Base-by-base conservation (phyloP, 2,329 filamentous ascomycete genomes). In the Cytospora chrysosperma region DNA sequence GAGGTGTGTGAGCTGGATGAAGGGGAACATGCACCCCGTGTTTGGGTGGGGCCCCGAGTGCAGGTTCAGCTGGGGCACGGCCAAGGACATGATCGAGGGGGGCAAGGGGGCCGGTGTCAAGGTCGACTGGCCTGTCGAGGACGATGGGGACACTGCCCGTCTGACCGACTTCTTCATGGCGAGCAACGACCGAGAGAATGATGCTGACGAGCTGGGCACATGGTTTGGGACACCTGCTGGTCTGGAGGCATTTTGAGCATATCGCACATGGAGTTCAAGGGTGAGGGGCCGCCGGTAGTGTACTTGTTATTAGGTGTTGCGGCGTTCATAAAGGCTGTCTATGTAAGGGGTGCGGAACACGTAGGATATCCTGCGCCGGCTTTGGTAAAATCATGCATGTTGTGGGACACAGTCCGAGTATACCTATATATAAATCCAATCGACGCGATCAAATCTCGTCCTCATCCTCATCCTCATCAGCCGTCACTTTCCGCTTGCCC, bases 1-100 rank as follows among this genome's bases (percentile, higher is more conserved):
- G 24, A 85, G 90, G 67, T 96, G 93, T 70, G 86, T 89, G 2
- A 76, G 78, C 26, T 99, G 95, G 94, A 75, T 99, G 73, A 91
- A 88, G 77, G 79, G 79, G 47, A 95, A 94, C 68, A 94, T 97
- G 88, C 89, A 99, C 72, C 91, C 92, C 3, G 78, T 98, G 1
- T 99, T 98, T 78, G 95, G 95, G 17, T 99, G 95, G 94, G 93
- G 94, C 0, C 85, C 85, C 27, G 93, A 98, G 77, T 96, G 92
- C 74, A 84, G 95, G 5, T 98, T 97, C 72, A 97, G 93, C 72
- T 99, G 95, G 95, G 91, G 90, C 0, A 98, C 95, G 0, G 91
- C 91, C 2, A 97, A 96, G 78, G 93, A 98, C 72, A 85, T 98
- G 86, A 79, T 99, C 4, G 93, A 97, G 69, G 79, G 81, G n/a